A percentile compares a stretch with the other conserved stretches of the same genome.
Evolutionary conservation across 106 monocot species (phyloP).

Genomic region (Hemerocallis citrina): DNA sequence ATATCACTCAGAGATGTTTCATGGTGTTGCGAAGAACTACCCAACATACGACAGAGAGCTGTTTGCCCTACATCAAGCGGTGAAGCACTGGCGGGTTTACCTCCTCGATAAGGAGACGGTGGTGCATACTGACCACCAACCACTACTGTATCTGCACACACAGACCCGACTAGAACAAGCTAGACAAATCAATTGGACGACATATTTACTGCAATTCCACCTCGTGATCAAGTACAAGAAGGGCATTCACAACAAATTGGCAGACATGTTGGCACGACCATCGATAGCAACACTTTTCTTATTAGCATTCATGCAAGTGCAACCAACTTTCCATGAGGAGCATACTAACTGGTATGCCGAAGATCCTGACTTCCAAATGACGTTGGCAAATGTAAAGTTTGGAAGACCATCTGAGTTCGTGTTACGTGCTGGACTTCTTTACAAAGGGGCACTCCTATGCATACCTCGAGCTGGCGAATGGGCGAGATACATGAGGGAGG

Average conservation of each 20-base stretch:
- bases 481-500: not conserved
- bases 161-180: slow-evolving; percentile 3
- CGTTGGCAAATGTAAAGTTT: not conserved
- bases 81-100: slow-evolving; percentile 5
- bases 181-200: slow-evolving; percentile 7
- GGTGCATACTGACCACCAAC: slow-evolving; percentile 1
- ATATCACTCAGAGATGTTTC: not conserved
- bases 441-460: not conserved
- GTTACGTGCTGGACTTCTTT: not conserved
- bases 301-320: not conserved
- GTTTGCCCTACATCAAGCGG: not conserved
- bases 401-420: not conserved
- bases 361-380: no score
- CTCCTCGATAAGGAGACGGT: slow-evolving; percentile 4
- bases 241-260: not conserved
- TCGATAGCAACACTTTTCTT: not conserved
- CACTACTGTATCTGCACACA: slow-evolving; percentile 4
- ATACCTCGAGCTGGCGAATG: not conserved
- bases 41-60: slow-evolving; percentile 11
- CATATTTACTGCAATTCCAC: not conserved
- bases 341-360: not conserved
- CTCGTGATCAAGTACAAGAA: slow-evolving; percentile 6
- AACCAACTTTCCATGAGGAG: not conserved
- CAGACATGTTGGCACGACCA: slow-evolving; percentile 5
- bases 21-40: not conserved